Evolutionary conservation across 2,329 filamentous ascomycete genomes (phyloP).

Genomic region (Neonectria punicea): DNA sequence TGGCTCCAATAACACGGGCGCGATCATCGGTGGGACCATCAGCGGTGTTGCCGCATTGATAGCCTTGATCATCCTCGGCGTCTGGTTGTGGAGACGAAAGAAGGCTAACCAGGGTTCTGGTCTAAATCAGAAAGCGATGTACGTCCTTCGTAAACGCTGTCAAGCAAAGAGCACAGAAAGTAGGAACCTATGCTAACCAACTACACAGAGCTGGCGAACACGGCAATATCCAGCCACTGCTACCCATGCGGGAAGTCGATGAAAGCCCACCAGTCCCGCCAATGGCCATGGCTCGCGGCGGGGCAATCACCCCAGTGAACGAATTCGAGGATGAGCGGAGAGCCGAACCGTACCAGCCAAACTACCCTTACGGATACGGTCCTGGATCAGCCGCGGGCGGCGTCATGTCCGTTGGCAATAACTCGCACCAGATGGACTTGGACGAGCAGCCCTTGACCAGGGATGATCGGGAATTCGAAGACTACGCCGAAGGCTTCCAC

Average conservation of each 20-base stretch:
- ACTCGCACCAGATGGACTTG: constrained; percentile 39
- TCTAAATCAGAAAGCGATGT: constrained; percentile 50
- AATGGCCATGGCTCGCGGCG: constrained; percentile 33
- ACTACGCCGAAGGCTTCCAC: constrained; percentile 57
- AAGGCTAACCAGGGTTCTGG: constrained; percentile 56
- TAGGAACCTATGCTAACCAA: constrained; percentile 31
- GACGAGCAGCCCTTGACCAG: constrained; percentile 55
- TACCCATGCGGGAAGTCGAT: constrained; percentile 41
- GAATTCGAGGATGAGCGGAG: constrained; percentile 26
- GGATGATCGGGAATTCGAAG: constrained; percentile 51
- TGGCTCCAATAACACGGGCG: constrained; percentile 53
- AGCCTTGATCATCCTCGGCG: constrained; percentile 52
- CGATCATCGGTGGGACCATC: constrained; percentile 65
- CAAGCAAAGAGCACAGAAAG: not conserved
- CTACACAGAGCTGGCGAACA: constrained; percentile 42
- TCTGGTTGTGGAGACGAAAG: constrained; percentile 58
- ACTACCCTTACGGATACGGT: constrained; percentile 30
- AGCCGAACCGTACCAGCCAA: constrained; percentile 35
- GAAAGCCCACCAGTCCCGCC: constrained; percentile 33
- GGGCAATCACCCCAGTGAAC: constrained; percentile 30
- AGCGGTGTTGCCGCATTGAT: constrained; percentile 61
- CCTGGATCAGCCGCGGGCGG: constrained; percentile 22
- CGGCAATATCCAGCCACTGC: constrained; percentile 44
- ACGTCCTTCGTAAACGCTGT: constrained; percentile 40
- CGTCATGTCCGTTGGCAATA: constrained; percentile 36